Evolutionary conservation across 1,139 yeast genomes (phyloP).

Genomic region (Arxiozyma heterogenica): DNA sequence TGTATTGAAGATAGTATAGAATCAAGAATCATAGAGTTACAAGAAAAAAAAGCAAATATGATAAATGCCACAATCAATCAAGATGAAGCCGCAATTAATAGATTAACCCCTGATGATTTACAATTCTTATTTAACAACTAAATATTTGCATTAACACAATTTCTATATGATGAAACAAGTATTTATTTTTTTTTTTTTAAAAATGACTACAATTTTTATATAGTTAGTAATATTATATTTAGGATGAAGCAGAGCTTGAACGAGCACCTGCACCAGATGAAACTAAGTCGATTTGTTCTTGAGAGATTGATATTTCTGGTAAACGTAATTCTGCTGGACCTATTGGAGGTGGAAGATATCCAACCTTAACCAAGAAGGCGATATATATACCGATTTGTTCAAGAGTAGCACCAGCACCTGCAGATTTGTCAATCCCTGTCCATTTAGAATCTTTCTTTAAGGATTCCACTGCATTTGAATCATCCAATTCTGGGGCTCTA

Average conservation of each 20-base stretch:
- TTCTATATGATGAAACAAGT: neutral
- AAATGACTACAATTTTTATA: neutral
- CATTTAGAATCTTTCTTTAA: conserved; percentile 50
- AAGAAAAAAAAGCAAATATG: conserved; percentile 96
- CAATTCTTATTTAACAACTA: conserved; percentile 82
- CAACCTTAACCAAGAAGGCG: conserved; percentile 68
- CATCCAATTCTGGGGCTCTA: conserved; percentile 93
- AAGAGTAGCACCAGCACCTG: conserved; percentile 64
- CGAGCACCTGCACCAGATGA: conserved; percentile 88
- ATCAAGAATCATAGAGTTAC: conserved; percentile 87
- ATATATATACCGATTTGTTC: conserved; percentile 67
- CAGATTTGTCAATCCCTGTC: conserved; percentile 57
- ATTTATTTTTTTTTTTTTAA: neutral
- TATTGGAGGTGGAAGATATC: conserved; percentile 62
- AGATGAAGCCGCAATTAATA: conserved; percentile 81
- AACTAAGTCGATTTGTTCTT: conserved; percentile 56
- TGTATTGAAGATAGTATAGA: conserved; percentile 96
- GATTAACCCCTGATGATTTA: conserved; percentile 85
- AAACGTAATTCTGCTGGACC: conserved; percentile 36
- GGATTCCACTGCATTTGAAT: conserved; percentile 60
- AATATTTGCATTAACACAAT: conserved; percentile 1
- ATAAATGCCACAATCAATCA: conserved; percentile 90
- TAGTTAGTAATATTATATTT: neutral
- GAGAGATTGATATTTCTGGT: conserved; percentile 50
- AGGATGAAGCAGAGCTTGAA: conserved; percentile 33